Base-by-base conservation (phyloP, 306 rosid genomes). In the Cicer yamashitae region DNA sequence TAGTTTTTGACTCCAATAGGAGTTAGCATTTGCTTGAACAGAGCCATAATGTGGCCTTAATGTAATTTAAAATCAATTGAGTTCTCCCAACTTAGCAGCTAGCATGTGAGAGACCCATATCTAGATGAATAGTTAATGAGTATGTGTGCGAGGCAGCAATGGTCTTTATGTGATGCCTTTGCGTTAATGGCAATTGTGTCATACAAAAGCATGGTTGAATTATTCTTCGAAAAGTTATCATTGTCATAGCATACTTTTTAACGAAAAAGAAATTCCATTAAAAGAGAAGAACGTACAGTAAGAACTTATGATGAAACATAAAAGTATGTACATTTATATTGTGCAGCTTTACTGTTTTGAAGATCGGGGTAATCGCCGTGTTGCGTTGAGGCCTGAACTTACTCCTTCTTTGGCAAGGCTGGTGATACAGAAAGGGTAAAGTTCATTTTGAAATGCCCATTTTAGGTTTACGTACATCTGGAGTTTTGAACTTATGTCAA, bases 371-470 rank as follows among this genome's bases (percentile, higher is more conserved):
- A 94, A 94, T 63, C 97, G 96, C 37, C 96, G 97, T 7, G 98
- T 94, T 78, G 97, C 97, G 1, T 77, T 91, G 84, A 90, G 98
- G 86, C 98, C 97, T 6, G 97, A 94, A 86, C 96, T 94, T 52
- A 94, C 97, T 68, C 98, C 98, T 81, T 94, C 98, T 14, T 65
- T 94, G 89, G 98, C 98, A 52, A 90, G 98, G 86, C 84, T 94
- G 71, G 96, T 94, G 82, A 88, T 94, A 59, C 96, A 94, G 88
- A 94, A 90, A 84, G 97, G 98, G 98, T 94, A 74, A 65, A 71
- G 15, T 76, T 71, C n/a, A 69, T 53, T 79, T 61, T 84, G 76
- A 14, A 41, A 6, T 75, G 12, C 62, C 22, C 22, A 43, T 37
- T 11, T 76, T 80, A 25, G 50, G 46, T 37, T 64, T 77, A 46